phyloP scores from a whole-genome alignment of 2,329 filamentous ascomycete genomes.

The Diaporthe citriasiana region DNA sequence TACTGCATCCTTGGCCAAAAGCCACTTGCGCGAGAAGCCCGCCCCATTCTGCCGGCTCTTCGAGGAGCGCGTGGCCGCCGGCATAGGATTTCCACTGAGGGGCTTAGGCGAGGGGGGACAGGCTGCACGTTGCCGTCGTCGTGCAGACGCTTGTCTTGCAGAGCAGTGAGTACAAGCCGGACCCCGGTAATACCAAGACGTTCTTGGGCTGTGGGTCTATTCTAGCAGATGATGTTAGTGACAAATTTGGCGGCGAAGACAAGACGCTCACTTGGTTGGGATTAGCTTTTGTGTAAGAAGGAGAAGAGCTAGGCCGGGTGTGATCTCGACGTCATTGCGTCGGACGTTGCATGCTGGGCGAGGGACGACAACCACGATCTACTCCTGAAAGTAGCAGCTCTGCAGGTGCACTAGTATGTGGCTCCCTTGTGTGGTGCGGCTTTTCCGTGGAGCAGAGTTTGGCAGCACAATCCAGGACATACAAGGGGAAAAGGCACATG shows the following conservation, averaged over 20 bases:
- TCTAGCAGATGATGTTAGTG: conserved; percentile 26
- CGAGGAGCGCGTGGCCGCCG: conserved; percentile 28
- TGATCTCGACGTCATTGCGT: conserved; percentile 23
- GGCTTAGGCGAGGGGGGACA: conserved; percentile 29
- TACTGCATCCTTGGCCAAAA: conserved; percentile 26
- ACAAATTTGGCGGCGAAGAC: not conserved
- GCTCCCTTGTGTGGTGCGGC: not conserved
- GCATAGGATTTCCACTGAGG: conserved; percentile 25
- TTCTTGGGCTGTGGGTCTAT: conserved; percentile 10
- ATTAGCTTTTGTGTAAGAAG: not conserved
- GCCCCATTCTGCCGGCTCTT: conserved; percentile 27
- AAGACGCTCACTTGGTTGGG: conserved; percentile 3
- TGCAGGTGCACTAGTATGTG: conserved; percentile 12
- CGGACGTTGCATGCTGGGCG: conserved; percentile 28
- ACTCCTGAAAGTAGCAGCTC: conserved; percentile 10
- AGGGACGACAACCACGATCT: not conserved
- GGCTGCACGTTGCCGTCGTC: conserved; percentile 32
- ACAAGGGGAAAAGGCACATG: not conserved
- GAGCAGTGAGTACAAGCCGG: conserved; percentile 14
- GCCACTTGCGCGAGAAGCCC: conserved; percentile 16
- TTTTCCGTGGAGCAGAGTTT: conserved; percentile 5
- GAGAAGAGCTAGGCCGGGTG: conserved; percentile 10
- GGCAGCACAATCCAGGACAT: not conserved
- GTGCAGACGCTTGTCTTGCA: conserved; percentile 28
- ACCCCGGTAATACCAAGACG: conserved; percentile 10